Conservation (phyloP, 1,284 basidiomycete genomes). For the Pyrrhoderma noxium region DNA sequence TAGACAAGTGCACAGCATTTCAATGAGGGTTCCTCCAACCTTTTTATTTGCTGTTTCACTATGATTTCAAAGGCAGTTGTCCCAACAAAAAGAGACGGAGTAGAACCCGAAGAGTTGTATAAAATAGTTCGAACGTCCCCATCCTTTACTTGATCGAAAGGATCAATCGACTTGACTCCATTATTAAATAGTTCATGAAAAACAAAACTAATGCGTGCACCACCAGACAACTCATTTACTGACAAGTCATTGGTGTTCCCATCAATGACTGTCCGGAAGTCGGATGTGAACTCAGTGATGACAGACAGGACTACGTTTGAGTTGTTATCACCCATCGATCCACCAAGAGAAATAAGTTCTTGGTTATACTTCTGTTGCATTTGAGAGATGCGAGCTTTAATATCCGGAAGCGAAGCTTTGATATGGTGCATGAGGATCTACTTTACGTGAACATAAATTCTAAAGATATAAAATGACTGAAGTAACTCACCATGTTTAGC, state of each 20-base stretch:
- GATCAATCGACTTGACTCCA: slow-evolving; percentile 92
- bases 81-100: slow-evolving; percentile 92
- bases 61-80: slow-evolving; percentile 97
- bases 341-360: slow-evolving; percentile 84
- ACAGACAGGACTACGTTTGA: slow-evolving; percentile 89
- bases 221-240: slow-evolving; percentile 92
- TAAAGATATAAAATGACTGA: neutral
- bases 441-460: slow-evolving; percentile 7
- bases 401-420: slow-evolving; percentile 91
- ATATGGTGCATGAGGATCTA: slow-evolving; percentile 99
- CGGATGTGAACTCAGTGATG: slow-evolving; percentile 95
- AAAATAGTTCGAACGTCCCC: slow-evolving; percentile 93
- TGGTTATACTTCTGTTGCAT: slow-evolving; percentile 83
- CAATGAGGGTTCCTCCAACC: slow-evolving; percentile 87
- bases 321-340: slow-evolving; percentile 77
- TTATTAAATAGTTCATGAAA: slow-evolving; percentile 98
- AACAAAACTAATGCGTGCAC: slow-evolving; percentile 96
- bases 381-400: slow-evolving; percentile 86
- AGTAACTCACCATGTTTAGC: slow-evolving; percentile 76
- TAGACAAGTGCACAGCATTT: slow-evolving; percentile 95
- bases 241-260: slow-evolving; percentile 95
- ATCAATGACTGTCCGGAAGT: slow-evolving; percentile 95
- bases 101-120: slow-evolving; percentile 96
- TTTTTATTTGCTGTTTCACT: slow-evolving; percentile 97
- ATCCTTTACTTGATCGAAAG: slow-evolving; percentile 98